Evolutionary conservation across 495 filamentous ascomycete species (phyloP).

Genomic region (Pseudomonodictys pantanalensis): DNA sequence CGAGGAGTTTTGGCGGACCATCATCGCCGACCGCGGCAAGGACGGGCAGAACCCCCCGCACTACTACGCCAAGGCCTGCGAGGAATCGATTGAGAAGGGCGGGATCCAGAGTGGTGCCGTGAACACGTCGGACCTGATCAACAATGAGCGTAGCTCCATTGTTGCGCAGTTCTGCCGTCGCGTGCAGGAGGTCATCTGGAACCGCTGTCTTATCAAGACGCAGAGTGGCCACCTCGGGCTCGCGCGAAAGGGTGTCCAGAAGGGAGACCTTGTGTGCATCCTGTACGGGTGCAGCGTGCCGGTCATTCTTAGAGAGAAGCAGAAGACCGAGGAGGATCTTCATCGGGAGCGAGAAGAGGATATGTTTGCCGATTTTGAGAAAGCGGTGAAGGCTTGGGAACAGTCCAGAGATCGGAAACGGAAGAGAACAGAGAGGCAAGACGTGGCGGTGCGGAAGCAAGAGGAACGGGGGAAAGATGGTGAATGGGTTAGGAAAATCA

Average conservation of each 20-base stretch:
- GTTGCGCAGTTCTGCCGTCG: conserved; percentile 42
- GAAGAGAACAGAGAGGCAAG: no score
- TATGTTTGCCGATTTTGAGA: no score
- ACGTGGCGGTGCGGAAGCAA: no score
- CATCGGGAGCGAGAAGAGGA: no score
- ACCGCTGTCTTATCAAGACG: conserved; percentile 39
- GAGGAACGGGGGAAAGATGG: no score
- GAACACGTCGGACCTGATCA: conserved; percentile 41
- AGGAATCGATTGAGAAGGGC: conserved; percentile 27
- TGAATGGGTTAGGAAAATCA: no score
- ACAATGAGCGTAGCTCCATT: conserved; percentile 39
- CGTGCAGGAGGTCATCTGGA: conserved; percentile 47
- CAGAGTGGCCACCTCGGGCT: conserved; percentile 18
- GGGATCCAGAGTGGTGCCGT: conserved; percentile 33
- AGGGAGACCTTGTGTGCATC: conserved; percentile 35
- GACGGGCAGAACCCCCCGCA: conserved; percentile 38
- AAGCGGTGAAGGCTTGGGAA: no score
- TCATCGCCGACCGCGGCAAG: conserved; percentile 45
- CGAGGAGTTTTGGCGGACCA: conserved; percentile 46
- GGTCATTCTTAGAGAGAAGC: no score
- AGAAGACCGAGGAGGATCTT: no score
- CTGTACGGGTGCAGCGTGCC: conserved; percentile 27
- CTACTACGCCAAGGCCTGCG: conserved; percentile 39
- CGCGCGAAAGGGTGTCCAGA: conserved; percentile 4
- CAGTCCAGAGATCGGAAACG: no score